A percentile compares a stretch with the other conserved stretches of the same genome.
These are phyloP conservation scores for Dictyostelium purpureum DNA, from an alignment of 78 protist species.

Conservation along the genomic window DNA sequence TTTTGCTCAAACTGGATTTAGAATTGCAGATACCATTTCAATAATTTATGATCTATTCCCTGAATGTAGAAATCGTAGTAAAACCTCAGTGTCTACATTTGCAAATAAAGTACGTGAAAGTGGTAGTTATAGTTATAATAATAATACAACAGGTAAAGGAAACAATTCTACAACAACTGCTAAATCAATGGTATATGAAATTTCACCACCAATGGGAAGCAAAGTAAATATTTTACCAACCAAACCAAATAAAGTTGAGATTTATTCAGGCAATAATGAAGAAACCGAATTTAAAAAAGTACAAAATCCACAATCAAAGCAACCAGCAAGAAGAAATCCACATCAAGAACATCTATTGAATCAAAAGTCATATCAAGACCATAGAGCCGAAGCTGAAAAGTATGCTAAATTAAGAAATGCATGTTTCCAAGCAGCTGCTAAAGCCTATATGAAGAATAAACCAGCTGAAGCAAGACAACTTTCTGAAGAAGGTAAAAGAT, in stretches of 20 bases:
- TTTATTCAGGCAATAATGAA: constrained; percentile 2
- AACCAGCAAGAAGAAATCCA: not conserved
- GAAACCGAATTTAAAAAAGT: constrained; percentile 14
- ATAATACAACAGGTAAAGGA: not conserved
- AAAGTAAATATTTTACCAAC: constrained; percentile 25
- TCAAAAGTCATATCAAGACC: not conserved
- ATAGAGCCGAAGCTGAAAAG: constrained; percentile 35
- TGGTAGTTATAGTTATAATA: not conserved
- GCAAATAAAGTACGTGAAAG: constrained; percentile 3
- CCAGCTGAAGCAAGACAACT: constrained; percentile 9
- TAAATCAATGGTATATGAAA: not conserved
- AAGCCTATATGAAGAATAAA: constrained; percentile 36
- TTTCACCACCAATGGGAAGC: not conserved
- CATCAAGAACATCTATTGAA: not conserved
- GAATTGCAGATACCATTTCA: not conserved
- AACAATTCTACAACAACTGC: not conserved
- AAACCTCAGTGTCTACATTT: not conserved
- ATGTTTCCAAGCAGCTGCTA: constrained; percentile 23
- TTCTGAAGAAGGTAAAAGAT: constrained; percentile 9
- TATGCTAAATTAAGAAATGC: constrained; percentile 20
- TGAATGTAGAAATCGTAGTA: not conserved
- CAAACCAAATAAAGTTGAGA: not conserved
- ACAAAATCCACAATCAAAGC: not conserved
- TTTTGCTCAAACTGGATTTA: not conserved
- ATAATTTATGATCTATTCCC: constrained; percentile 2